Evolutionary conservation across 176 grass and related monocot species (phyloP), one percentile per base, ranked within the genome.

Genomic region (Puya raimondii): DNA sequence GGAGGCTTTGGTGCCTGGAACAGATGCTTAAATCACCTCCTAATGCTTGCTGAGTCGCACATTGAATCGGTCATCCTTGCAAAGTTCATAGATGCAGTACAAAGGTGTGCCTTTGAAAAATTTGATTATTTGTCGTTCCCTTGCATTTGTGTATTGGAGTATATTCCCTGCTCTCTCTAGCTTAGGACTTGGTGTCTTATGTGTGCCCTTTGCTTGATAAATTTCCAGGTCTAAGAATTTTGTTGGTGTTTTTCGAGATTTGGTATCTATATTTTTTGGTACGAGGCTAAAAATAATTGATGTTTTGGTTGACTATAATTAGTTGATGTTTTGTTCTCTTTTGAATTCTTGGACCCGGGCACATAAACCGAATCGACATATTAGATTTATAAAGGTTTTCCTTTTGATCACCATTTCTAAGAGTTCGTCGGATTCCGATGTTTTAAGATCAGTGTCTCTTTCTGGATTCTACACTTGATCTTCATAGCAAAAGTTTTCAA

Each of bases 1-100:
- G 89, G 94, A 70, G 82, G 89, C 53, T 99, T 99, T 66, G 94
- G 94, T 77, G 94, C 94, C 0, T 99, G 94, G 94, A 99, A 99
- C 72, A 93, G 94, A 80, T 99, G 94, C 66, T 91, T 93, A 80
- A 99, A 99, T 71, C 94, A 99, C 78, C 75, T 99, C 29, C 87
- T 99, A 17, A 99, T 84, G 12, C 89, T 99, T 17, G 81, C 94
- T 3, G 94, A 93, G 58, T 93, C 94, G 2, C 94, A 99, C 67
- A 93, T 93, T 69, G 94, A 99, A 66, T 86, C 89, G 13, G 84
- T 99, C 26, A 83, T 99, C 63, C 94, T 99, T 53, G 87, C 86
- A 2, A 99, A 85, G 72, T 99, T 99, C 76, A 90, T 99, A 69
- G 89, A 99, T 67, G 72, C 82, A 21, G 86, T 92, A 14, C 81